A percentile compares a stretch with the other conserved stretches of the same genome.
Evolutionary conservation across 208 protist genomes (phyloP).

Genomic region (Wallacemonas rigidus): DNA sequence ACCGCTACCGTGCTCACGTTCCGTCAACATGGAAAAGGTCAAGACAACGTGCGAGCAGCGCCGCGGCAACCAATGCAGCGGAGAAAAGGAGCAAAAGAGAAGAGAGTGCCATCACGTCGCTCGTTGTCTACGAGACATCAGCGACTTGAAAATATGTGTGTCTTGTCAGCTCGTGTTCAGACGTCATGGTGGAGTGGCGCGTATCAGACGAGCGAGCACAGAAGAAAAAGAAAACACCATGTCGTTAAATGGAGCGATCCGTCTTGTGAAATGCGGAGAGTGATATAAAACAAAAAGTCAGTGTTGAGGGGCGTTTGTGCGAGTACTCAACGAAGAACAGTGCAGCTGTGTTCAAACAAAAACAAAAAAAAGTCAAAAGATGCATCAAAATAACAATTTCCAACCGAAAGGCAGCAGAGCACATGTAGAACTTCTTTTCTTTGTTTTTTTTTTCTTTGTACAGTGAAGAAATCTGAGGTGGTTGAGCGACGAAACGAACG

Average conservation of each 20-base stretch:
- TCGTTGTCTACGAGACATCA: not conserved
- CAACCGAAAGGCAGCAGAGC: not conserved
- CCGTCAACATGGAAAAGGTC: conserved; percentile 12
- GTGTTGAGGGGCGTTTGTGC: not conserved
- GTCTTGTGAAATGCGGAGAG: conserved; percentile 13
- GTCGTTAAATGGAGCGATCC: not conserved
- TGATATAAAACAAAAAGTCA: conserved; percentile 5
- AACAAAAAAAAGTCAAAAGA: not conserved
- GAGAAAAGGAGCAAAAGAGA: conserved; percentile 21
- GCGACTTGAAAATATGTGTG: not conserved
- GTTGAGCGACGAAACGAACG: no score
- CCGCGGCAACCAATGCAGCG: conserved; percentile 16
- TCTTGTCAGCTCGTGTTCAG: not conserved
- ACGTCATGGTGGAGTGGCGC: conserved; percentile 4
- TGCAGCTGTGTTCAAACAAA: conserved; percentile 12
- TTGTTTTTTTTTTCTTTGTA: no score
- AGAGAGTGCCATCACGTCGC: not conserved
- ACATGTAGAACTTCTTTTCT: not conserved
- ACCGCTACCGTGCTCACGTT: not conserved
- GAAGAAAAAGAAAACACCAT: not conserved
- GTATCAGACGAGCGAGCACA: no score
- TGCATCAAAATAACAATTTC: not conserved
- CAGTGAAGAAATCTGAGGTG: no score
- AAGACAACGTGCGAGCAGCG: conserved; percentile 14
- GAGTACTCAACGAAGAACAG: conserved; percentile 3